phyloP scores from a whole-genome alignment of 2,329 filamentous ascomycete genomes.

The Delphinella strobiligena region DNA sequence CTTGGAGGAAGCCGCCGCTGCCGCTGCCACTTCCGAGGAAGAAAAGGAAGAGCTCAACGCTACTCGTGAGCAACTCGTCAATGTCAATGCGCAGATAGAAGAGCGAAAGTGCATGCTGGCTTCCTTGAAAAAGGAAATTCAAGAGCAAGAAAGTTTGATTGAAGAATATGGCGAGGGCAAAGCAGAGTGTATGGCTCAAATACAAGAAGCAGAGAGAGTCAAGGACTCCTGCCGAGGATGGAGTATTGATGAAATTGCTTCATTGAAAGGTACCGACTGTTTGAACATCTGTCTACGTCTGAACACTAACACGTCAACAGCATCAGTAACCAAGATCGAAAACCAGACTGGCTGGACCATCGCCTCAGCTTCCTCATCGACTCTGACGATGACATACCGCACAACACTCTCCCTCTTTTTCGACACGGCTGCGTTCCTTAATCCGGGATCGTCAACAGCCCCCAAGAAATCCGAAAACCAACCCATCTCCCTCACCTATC shows the following conservation, averaged over 20 bases:
- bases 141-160: constrained; percentile 54
- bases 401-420: constrained; percentile 64
- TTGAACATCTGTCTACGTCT: too few relatives aligned
- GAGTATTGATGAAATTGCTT: constrained; percentile 68
- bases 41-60: constrained; percentile 67
- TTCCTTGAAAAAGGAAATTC: constrained; percentile 53
- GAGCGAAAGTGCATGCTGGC: constrained; percentile 57
- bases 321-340: constrained; percentile 53
- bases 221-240: constrained; percentile 84
- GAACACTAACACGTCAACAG: constrained; percentile 41
- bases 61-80: constrained; percentile 56
- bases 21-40: constrained; percentile 63
- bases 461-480: constrained; percentile 14
- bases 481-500: constrained; percentile 59
- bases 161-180: constrained; percentile 55
- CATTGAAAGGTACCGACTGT: constrained; percentile 69
- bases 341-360: constrained; percentile 60
- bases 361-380: constrained; percentile 44
- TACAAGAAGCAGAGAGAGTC: constrained; percentile 68
- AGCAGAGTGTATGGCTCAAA: constrained; percentile 57
- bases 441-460: constrained; percentile 13
- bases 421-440: constrained; percentile 50
- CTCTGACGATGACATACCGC: constrained; percentile 61
- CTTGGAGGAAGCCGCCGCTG: constrained; percentile 57
- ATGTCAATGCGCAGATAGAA: constrained; percentile 55